These are phyloP conservation scores for Fennellomyces sp. DNA, from an alignment of 371 early-diverging fungal species.

Conservation along the genomic window DNA sequence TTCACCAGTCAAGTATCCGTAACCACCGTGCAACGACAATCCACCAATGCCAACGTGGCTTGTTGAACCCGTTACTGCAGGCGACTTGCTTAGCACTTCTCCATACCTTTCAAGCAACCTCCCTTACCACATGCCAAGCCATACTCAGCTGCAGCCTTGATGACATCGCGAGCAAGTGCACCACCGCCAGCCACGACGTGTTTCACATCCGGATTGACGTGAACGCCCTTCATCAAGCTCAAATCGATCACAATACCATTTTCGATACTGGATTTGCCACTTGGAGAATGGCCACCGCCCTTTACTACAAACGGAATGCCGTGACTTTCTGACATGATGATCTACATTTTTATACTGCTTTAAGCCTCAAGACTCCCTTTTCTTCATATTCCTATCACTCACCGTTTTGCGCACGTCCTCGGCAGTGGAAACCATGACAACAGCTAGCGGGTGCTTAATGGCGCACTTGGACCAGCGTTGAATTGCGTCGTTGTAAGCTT, in stretches of 20 bases:
- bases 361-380: neutral
- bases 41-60: constrained; percentile 52
- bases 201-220: constrained; percentile 28
- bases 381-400: neutral
- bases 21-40: constrained; percentile 44
- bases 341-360: constrained; percentile 8
- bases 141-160: constrained; percentile 31
- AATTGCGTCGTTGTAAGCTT: constrained; percentile 19
- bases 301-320: constrained; percentile 35
- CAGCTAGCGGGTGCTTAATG: constrained; percentile 22
- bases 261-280: constrained; percentile 45
- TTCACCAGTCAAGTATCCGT: constrained; percentile 43
- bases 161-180: constrained; percentile 38
- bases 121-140: constrained; percentile 46
- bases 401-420: constrained; percentile 36
- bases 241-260: constrained; percentile 47
- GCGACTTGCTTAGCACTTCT: neutral
- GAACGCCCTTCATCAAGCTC: constrained; percentile 19
- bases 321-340: constrained; percentile 23
- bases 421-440: constrained; percentile 21
- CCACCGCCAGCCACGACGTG: constrained; percentile 39
- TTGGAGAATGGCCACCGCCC: constrained; percentile 65
- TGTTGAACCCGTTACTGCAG: constrained; percentile 33
- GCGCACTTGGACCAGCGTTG: constrained; percentile 31
- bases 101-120: constrained; percentile 9